Conservation (phyloP, 2,329 filamentous ascomycete genomes). For the Arthrobotrys sphaeroides region DNA sequence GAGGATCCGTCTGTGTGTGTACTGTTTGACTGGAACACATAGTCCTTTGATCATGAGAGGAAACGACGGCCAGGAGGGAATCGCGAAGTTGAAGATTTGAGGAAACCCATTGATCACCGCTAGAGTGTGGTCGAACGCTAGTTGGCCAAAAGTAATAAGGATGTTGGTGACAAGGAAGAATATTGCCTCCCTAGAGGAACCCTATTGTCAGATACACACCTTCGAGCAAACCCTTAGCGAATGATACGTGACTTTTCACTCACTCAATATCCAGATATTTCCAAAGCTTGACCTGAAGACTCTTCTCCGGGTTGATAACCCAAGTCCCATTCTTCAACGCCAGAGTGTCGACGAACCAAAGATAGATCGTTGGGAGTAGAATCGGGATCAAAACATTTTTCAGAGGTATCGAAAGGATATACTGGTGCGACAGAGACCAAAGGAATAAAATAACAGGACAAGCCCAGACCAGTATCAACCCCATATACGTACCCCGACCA, state of each 20-base stretch:
- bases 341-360: constrained; percentile 77
- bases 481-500: constrained; percentile 71
- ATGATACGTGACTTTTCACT: constrained; percentile 55
- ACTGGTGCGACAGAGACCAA: constrained; percentile 72
- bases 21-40: constrained; percentile 16
- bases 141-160: constrained; percentile 74
- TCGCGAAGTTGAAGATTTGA: constrained; percentile 65
- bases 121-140: constrained; percentile 75
- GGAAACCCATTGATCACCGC: constrained; percentile 73
- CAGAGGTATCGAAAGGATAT: constrained; percentile 70
- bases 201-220: constrained; percentile 28
- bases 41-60: constrained; percentile 67
- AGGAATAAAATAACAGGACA: constrained; percentile 72
- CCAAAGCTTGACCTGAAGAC: constrained; percentile 72
- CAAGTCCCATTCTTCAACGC: constrained; percentile 75
- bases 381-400: constrained; percentile 71
- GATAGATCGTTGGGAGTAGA: constrained; percentile 71
- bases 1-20: constrained; percentile 21
- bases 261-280: constrained; percentile 73
- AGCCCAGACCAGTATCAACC: constrained; percentile 76
- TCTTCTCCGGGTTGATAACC: constrained; percentile 75
- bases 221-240: not conserved
- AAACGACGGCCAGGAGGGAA: constrained; percentile 66
- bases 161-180: constrained; percentile 78
- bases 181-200: constrained; percentile 68